Base-by-base conservation (phyloP, 352 stramenopile species). In the Pythium plurisporium region DNA sequence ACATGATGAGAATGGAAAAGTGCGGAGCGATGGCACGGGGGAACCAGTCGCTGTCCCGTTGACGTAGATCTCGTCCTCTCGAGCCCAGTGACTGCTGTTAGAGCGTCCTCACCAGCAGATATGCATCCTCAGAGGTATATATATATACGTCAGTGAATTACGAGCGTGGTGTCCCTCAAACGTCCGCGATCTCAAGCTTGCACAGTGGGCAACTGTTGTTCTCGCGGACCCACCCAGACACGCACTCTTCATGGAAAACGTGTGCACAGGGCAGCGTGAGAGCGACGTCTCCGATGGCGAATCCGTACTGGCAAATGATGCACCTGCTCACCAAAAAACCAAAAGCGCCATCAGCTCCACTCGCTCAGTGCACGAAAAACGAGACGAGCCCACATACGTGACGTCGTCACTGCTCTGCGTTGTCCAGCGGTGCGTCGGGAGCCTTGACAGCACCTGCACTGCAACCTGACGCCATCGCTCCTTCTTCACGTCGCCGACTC, bases 151-250 rank as follows among this genome's bases (percentile, higher is more conserved):
- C n/a, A n/a, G n/a, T n/a, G n/a, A n/a, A n/a, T n/a, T n/a, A n/a
- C n/a, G n/a, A n/a, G n/a, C n/a, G n/a, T 48, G 3, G 42, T 48
- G 14, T 48, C n/a, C 23, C 36, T 62, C 48, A 67, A 7, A 62
- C 20, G 10, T 62, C 52, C 1, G 62, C 55, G 25, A 91, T 87
- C 65, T 88, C 72, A 46, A 70, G 45, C 62, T 91, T 91, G 55
- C 80, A 91, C 15, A 91, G 58, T 27, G 80, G 80, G 45, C 80
- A 91, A 64, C 74, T 89, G 50, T 91, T 91, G 64, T 91, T 88
- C 62, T 89, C 74, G 33, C 66, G 78, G 40, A 91, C 76, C 80
- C 80, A 91, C 20, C 75, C 74, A 43, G 59, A 62, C 30, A 88
- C 80, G 61, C 80, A 91, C 57, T 84, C 80, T 70, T 87, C 79